Evolutionary conservation across 768 basidiomycete genomes (phyloP), one percentile per base, ranked within the genome.

Genomic region (Tulasnella sp.): DNA sequence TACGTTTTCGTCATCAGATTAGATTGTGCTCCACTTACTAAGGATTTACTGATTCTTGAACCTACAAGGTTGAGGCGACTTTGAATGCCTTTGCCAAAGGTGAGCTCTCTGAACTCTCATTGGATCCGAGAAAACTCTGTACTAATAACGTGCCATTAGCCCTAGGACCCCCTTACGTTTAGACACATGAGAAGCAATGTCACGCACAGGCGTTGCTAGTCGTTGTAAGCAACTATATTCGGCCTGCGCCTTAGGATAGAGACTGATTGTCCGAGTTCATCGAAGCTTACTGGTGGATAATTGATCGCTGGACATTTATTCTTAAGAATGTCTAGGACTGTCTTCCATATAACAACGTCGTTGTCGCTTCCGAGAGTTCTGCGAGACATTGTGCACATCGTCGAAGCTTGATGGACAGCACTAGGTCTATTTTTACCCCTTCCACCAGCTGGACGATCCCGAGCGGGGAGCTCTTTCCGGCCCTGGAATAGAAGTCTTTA

Each of bases 1-100:
- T 95, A 19, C n/a, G 67, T 42, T 22, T 19, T 3, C 42, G 29
- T 22, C 29, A 37, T 4, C 39, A 34, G 41, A 59, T 26, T 19
- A 2, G 1, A 52, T 59, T n/a, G n/a, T 12, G n/a, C n/a, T n/a
- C n/a, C n/a, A n/a, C n/a, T n/a, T 95, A 80, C 86, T 92, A 75
- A 83, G 87, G 77, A 85, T 91, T 91, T 5, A 59, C 52, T 59
- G 26, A 59, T 3, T n/a, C 52, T 7, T n/a, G 2, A 9, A 22
- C 22, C 52, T 29, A 1, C 6, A 11, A 59, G 52, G 52, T 59
- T 11, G 52, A 59, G 29, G 52, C 52, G 22, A 59, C 52, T 8
- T 59, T 59, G 52, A 59, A 59, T n/a, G 52, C 52, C 22, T 59
- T 59, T 26, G 52, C 52, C 6, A 59, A 59, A 29, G 52, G 52